Evolutionary conservation across 2,329 filamentous ascomycete species (phyloP).

Genomic region (Diaporthe destruens): DNA sequence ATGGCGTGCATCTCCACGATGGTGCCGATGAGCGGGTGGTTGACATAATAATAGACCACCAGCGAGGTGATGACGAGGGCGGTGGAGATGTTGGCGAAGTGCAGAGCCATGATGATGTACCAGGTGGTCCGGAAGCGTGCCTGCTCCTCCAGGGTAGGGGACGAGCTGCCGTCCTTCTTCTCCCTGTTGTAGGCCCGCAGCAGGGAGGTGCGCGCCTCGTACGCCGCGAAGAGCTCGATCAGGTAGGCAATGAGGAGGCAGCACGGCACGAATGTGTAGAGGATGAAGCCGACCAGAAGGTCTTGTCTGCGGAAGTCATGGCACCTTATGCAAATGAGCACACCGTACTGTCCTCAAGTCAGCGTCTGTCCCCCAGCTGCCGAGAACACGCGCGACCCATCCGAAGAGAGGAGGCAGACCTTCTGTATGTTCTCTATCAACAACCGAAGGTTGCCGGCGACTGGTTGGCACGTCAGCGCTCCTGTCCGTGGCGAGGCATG

Average conservation of each 20-base stretch:
- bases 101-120: constrained; percentile 82
- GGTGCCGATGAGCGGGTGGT: constrained; percentile 94
- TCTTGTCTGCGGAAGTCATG: constrained; percentile 89
- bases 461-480: constrained; percentile 56
- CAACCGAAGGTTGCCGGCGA: constrained; percentile 92
- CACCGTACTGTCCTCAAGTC: constrained; percentile 78
- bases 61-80: constrained; percentile 85
- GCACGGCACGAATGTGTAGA: constrained; percentile 90
- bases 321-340: constrained; percentile 90
- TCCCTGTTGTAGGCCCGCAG: constrained; percentile 42
- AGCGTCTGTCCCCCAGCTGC: neutral
- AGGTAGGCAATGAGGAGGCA: constrained; percentile 92
- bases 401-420: constrained; percentile 58
- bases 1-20: constrained; percentile 91
- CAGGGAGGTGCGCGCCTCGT: constrained; percentile 78
- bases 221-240: constrained; percentile 86
- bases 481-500: neutral
- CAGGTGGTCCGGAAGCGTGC: constrained; percentile 80
- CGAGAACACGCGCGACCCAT: constrained; percentile 33
- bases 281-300: constrained; percentile 77
- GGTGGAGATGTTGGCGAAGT: constrained; percentile 85
- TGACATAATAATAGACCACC: constrained; percentile 89
- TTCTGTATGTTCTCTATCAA: constrained; percentile 98
- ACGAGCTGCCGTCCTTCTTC: constrained; percentile 64
- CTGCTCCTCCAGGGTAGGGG: constrained; percentile 71